Evolutionary conservation across 2,329 filamentous ascomycete genomes (phyloP).

Genomic region (Zelopaecilomyces penicillatus): DNA sequence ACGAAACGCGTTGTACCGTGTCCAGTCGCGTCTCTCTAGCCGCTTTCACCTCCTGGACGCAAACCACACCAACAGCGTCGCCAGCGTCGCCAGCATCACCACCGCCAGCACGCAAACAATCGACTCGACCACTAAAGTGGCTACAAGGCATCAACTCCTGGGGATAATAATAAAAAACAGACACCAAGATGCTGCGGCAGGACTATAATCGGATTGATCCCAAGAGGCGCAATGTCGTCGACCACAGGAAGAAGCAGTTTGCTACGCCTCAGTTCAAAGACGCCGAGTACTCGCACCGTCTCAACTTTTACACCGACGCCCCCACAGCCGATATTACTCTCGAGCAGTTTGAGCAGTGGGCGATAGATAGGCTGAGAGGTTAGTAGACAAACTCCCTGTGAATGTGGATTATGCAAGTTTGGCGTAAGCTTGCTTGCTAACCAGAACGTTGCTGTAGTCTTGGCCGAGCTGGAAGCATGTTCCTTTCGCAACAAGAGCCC

Average conservation of each 20-base stretch:
- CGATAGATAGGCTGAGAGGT: slow-evolving; percentile 83
- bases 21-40: slow-evolving; percentile 24
- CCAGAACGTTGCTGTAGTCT: slow-evolving; percentile 41
- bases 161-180: not conserved
- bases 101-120: not conserved
- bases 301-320: slow-evolving; percentile 86
- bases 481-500: slow-evolving; percentile 84
- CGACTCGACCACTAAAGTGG: no score
- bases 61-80: not conserved
- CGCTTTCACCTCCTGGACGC: slow-evolving; percentile 1
- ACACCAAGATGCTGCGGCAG: slow-evolving; percentile 39
- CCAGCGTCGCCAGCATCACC: slow-evolving; percentile 6
- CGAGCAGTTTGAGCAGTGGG: slow-evolving; percentile 98
- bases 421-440: no score
- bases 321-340: slow-evolving; percentile 92
- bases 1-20: slow-evolving; percentile 13
- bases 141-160: not conserved
- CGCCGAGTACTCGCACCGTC: slow-evolving; percentile 69
- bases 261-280: slow-evolving; percentile 68
- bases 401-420: no score
- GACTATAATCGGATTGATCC: slow-evolving; percentile 47
- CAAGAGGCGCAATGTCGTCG: slow-evolving; percentile 69
- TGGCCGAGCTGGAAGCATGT: slow-evolving; percentile 86
- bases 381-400: no score
- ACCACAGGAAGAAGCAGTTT: slow-evolving; percentile 83